phyloP scores from a whole-genome alignment of 2,329 filamentous ascomycete genomes.

The Ascochyta viciae-villosae region DNA sequence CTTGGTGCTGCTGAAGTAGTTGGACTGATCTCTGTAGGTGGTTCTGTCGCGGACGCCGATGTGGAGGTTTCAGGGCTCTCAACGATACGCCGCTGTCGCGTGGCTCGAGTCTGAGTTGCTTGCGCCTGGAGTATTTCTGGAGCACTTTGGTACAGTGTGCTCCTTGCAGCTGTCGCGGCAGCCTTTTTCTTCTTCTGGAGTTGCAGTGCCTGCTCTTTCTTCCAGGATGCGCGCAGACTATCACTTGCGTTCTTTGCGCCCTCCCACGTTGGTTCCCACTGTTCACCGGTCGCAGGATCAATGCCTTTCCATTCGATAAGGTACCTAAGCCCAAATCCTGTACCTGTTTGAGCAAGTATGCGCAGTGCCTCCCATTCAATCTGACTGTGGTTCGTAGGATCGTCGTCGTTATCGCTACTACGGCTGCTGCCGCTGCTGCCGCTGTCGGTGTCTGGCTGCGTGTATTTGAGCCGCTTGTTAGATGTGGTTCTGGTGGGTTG shows the following conservation, averaged over 20 bases:
- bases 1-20: neutral
- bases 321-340: conserved; percentile 51
- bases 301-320: conserved; percentile 63
- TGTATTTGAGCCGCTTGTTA: conserved; percentile 28
- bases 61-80: conserved; percentile 1
- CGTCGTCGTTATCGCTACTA: neutral
- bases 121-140: neutral
- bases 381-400: neutral
- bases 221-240: conserved; percentile 44
- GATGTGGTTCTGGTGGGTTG: conserved; percentile 16
- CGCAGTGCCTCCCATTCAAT: conserved; percentile 19
- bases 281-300: conserved; percentile 57
- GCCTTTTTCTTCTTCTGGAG: neutral
- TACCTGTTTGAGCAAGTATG: conserved; percentile 25
- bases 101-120: neutral
- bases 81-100: neutral
- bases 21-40: neutral
- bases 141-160: neutral
- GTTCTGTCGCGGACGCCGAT: neutral
- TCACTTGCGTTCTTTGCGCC: conserved; percentile 45
- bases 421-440: conserved; percentile 8
- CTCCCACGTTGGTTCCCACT: conserved; percentile 62
- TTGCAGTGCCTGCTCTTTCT: conserved; percentile 15
- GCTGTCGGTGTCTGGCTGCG: conserved; percentile 13
- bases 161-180: neutral